Evolutionary conservation across 2,329 filamentous ascomycete species (phyloP).

Genomic region (Trichoderma lentiforme): DNA sequence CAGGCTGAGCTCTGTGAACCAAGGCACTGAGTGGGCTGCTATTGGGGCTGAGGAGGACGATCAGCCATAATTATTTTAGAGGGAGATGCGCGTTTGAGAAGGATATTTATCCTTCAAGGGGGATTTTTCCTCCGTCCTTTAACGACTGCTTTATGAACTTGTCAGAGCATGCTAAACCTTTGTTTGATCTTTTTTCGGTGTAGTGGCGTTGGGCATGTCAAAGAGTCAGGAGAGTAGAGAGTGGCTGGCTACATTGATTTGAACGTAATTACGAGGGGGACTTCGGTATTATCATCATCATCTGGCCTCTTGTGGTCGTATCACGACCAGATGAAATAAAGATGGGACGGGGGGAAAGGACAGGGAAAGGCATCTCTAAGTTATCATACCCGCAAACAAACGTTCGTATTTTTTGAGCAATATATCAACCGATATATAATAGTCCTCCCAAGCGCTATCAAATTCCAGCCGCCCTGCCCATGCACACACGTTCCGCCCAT

Average conservation of each 20-base stretch:
- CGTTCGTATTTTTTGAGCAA: not conserved
- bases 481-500: not conserved
- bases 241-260: not conserved
- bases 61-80: not conserved
- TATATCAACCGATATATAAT: not conserved
- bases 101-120: no score
- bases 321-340: not conserved
- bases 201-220: conserved; percentile 16
- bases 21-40: conserved; percentile 65
- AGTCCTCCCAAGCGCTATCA: not conserved
- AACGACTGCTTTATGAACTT: not conserved
- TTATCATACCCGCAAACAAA: not conserved
- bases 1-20: conserved; percentile 74
- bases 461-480: not conserved
- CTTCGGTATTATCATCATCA: not conserved
- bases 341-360: not conserved
- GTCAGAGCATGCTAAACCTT: not conserved
- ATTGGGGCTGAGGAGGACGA: conserved; percentile 57
- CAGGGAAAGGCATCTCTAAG: not conserved
- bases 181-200: not conserved
- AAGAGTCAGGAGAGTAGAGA: not conserved
- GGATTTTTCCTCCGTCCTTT: not conserved
- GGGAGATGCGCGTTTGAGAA: not conserved
- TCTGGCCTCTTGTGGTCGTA: not conserved
- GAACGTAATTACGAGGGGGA: not conserved